Evolutionary conservation across 2,329 filamentous ascomycete species (phyloP).

Genomic region (Nemania sp.): DNA sequence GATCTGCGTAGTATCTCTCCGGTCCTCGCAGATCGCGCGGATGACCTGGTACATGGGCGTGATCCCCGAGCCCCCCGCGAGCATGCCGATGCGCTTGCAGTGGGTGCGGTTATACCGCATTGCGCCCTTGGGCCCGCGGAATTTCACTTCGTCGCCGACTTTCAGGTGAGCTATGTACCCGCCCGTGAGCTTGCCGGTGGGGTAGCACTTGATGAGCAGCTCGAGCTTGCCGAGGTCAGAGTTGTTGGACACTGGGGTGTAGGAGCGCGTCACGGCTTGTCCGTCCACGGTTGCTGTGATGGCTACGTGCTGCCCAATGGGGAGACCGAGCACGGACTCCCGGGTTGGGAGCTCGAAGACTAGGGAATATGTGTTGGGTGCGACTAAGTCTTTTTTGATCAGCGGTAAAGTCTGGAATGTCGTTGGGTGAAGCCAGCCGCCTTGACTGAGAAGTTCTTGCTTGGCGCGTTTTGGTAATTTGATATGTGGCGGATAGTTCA

Average conservation of each 20-base stretch:
- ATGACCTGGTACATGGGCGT: constrained; percentile 66
- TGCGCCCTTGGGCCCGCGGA: constrained; percentile 60
- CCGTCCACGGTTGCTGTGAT: constrained; percentile 53
- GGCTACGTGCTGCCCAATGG: constrained; percentile 60
- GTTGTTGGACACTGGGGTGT: constrained; percentile 58
- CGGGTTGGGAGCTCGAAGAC: constrained; percentile 52
- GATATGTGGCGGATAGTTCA: constrained; percentile 44
- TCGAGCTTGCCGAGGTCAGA: constrained; percentile 52
- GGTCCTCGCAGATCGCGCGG: constrained; percentile 64
- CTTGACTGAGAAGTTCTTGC: constrained; percentile 43
- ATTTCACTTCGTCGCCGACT: constrained; percentile 52
- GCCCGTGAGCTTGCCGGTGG: constrained; percentile 53
- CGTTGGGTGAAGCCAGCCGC: constrained; percentile 54
- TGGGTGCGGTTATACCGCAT: constrained; percentile 54
- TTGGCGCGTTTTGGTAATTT: constrained; percentile 45
- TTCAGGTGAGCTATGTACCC: constrained; percentile 51
- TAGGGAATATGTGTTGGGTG: constrained; percentile 51
- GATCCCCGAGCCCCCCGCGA: constrained; percentile 56
- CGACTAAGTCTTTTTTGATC: constrained; percentile 43
- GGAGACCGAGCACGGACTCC: constrained; percentile 53
- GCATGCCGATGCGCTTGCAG: constrained; percentile 54
- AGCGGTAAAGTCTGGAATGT: constrained; percentile 53
- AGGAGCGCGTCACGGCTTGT: constrained; percentile 52
- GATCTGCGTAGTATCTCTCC: constrained; percentile 59
- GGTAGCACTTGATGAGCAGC: constrained; percentile 56